A percentile compares a stretch with the other conserved stretches of the same genome.
These are phyloP conservation scores for Arthrobotrys entomopaga DNA, from an alignment of 2,329 filamentous ascomycete species.

Conservation along the genomic window DNA sequence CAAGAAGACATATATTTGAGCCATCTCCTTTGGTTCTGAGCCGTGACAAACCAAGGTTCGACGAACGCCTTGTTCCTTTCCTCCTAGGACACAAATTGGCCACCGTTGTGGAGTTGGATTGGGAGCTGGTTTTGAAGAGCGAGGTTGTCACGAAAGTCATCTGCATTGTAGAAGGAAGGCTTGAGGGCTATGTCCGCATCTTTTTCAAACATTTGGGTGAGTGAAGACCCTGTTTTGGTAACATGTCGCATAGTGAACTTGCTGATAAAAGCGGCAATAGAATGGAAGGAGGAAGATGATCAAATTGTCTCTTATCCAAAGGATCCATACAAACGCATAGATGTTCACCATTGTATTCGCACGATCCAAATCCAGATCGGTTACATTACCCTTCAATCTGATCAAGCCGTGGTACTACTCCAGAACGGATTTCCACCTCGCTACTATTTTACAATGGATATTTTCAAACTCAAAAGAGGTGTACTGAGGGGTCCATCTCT, in stretches of 20 bases:
- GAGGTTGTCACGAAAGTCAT: slow-evolving; percentile 7
- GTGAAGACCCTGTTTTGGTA: neutral
- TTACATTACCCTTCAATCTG: slow-evolving; percentile 22
- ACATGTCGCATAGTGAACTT: neutral
- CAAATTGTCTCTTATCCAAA: slow-evolving; percentile 29
- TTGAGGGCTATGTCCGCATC: slow-evolving; percentile 36
- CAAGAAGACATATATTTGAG: slow-evolving; percentile 14
- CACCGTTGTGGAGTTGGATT: slow-evolving; percentile 1
- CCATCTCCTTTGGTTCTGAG: neutral
- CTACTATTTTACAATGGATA: slow-evolving; percentile 39
- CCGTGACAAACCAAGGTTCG: neutral
- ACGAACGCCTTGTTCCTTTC: slow-evolving; percentile 9
- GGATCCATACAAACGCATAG: slow-evolving; percentile 44
- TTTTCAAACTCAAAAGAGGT: slow-evolving; percentile 25
- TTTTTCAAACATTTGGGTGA: slow-evolving; percentile 38
- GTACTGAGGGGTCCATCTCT: slow-evolving; percentile 5
- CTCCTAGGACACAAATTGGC: slow-evolving; percentile 1
- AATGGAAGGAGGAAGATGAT: slow-evolving; percentile 51
- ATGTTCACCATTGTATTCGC: slow-evolving; percentile 22
- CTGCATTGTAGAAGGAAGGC: slow-evolving; percentile 12
- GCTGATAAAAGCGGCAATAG: neutral
- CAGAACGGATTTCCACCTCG: slow-evolving; percentile 38
- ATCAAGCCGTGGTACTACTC: slow-evolving; percentile 36
- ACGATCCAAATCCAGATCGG: slow-evolving; percentile 27
- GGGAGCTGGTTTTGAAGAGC: slow-evolving; percentile 7